These are phyloP conservation scores for Aspergillus neoniger DNA, from an alignment of 2,329 filamentous ascomycete genomes.

Conservation along the genomic window DNA sequence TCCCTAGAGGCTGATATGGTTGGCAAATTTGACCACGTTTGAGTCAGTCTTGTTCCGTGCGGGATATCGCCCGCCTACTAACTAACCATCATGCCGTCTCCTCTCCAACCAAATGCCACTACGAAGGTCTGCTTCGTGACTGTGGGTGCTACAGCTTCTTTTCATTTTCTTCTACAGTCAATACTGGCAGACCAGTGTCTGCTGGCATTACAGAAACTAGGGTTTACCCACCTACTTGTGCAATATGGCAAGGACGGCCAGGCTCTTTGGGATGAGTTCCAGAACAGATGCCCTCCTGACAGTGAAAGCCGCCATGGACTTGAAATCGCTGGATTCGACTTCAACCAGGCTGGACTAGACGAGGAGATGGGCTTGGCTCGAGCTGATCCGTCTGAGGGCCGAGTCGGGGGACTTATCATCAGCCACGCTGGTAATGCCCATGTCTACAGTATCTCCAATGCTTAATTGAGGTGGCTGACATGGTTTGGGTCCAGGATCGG, in stretches of 20 bases:
- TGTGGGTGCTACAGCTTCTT: slow-evolving; percentile 86
- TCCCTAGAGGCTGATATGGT: too few relatives aligned
- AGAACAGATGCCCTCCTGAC: slow-evolving; percentile 26
- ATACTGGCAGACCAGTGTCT: slow-evolving; percentile 67
- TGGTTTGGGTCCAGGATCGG: slow-evolving; percentile 65
- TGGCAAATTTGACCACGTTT: too few relatives aligned
- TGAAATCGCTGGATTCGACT: slow-evolving; percentile 64
- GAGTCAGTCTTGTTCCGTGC: too few relatives aligned
- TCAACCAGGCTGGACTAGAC: slow-evolving; percentile 62
- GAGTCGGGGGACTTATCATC: slow-evolving; percentile 70
- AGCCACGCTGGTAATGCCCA: slow-evolving; percentile 74
- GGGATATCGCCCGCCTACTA: too few relatives aligned
- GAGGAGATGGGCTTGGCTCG: slow-evolving; percentile 59
- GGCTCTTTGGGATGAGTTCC: slow-evolving; percentile 52
- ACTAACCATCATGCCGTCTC: slow-evolving; percentile 16
- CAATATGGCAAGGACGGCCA: slow-evolving; percentile 76
- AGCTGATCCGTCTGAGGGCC: slow-evolving; percentile 43
- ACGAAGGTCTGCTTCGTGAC: slow-evolving; percentile 74
- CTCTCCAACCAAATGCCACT: slow-evolving; percentile 1
- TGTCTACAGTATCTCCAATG: not conserved
- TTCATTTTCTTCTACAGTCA: slow-evolving; percentile 68
- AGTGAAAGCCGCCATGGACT: slow-evolving; percentile 43
- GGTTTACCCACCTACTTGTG: slow-evolving; percentile 72
- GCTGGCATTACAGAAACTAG: slow-evolving; percentile 55
- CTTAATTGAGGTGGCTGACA: not conserved